Evolutionary conservation across 495 filamentous ascomycete genomes (phyloP).

Genomic region (Tuber aestivum): DNA sequence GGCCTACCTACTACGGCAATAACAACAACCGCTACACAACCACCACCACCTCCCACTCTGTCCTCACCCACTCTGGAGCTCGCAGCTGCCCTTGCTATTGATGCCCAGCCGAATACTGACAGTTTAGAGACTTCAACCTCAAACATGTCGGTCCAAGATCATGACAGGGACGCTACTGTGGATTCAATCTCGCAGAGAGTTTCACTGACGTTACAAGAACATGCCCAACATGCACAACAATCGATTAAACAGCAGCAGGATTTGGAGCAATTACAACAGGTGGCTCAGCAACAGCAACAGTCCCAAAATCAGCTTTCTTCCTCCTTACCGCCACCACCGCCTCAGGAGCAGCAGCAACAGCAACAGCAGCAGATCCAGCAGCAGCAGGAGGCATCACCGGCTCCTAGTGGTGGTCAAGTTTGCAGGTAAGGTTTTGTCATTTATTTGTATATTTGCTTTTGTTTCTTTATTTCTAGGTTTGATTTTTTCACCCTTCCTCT

Average conservation of each 20-base stretch:
- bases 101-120: slow-evolving; percentile 24
- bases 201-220: slow-evolving; percentile 24
- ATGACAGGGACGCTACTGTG: slow-evolving; percentile 34
- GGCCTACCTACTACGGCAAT: slow-evolving; percentile 46
- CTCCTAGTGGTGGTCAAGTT: slow-evolving; percentile 28
- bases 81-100: slow-evolving; percentile 17
- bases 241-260: slow-evolving; percentile 32
- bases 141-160: slow-evolving; percentile 32
- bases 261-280: slow-evolving; percentile 34
- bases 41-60: slow-evolving; percentile 11
- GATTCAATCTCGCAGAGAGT: slow-evolving; percentile 17
- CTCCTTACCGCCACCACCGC: slow-evolving; percentile 12
- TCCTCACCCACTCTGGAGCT: slow-evolving; percentile 14
- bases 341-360: slow-evolving; percentile 22
- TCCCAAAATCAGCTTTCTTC: slow-evolving; percentile 11
- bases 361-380: slow-evolving; percentile 1
- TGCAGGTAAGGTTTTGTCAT: slow-evolving; percentile 27
- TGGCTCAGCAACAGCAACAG: slow-evolving; percentile 33
- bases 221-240: slow-evolving; percentile 11
- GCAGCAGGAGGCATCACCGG: slow-evolving; percentile 16
- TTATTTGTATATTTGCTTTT: slow-evolving; percentile 12
- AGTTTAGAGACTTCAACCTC: slow-evolving; percentile 23
- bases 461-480: not conserved
- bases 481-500: not conserved
- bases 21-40: slow-evolving; percentile 37